Evolutionary conservation across 371 early-diverging fungal genomes (phyloP), one percentile per base, ranked within the genome.

Genomic region (Mucor sp.): DNA sequence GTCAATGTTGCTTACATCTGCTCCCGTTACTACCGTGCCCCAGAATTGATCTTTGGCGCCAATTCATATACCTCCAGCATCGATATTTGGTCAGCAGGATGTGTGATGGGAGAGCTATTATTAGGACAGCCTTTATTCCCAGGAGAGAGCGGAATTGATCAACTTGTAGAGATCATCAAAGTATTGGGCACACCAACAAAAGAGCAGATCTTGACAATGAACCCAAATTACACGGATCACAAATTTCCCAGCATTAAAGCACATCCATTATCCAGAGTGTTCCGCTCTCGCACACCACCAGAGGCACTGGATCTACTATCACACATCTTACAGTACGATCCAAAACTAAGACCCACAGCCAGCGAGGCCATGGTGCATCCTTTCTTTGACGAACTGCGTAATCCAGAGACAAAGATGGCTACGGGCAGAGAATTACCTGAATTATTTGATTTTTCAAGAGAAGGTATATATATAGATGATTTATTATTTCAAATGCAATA

Each of bases 111-210:
- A 9, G 99, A 99, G 81, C 80, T 99, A 65, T 91, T 97, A 85
- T 84, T 94, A 44, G 91, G 95, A 44, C 93, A 92, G 76, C 99
- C 99, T 5, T 74, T 99, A 21, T 99, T 99, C 86, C 95, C 97
- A 1, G 99, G 99, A 23, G 97, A 98, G 77, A 94, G 95, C 63
- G 97, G 98, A 58, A 96, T 99, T 58, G 99, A 99, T 79, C 99
- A 99, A 79, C 84, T 99, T 28, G 97, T 99, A 19, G 98, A 98
- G 81, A 99, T 99, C 72, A 99, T 99, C 83, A 97, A 97, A 80
- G 93, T 97, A 2, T 87, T 99, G 37, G 99, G 99, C 35, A 98
- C 99, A 19, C 99, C 99, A 9, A 90, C 95, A 21, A 90, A 92
- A 65, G 96, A 96, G 63, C 95, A 97, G 77, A 94, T 97, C 70